Conservation (phyloP, 345 rosid species). For the Eucalyptus brandiana region DNA sequence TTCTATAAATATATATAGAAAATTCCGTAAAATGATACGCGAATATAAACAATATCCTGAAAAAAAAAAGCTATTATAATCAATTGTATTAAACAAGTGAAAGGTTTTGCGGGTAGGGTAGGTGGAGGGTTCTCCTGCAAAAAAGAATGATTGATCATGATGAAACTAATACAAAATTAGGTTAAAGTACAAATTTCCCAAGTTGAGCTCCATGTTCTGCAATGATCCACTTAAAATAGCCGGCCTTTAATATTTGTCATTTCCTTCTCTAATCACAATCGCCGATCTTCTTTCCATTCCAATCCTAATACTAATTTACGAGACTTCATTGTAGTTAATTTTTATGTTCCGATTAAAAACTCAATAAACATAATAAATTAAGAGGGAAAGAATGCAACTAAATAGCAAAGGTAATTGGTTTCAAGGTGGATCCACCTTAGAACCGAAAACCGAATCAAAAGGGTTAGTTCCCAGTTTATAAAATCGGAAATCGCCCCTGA, state of each 20-base stretch:
- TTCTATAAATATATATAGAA: neutral
- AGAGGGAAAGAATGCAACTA: neutral
- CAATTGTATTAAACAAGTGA: neutral
- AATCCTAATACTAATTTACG: neutral
- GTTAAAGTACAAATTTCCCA: neutral
- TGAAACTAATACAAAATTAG: neutral
- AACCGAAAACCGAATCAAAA: rapidly evolving
- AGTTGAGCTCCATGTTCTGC: neutral
- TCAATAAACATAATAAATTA: neutral
- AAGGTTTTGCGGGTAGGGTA: neutral
- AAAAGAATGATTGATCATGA: neutral
- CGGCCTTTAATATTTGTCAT: neutral
- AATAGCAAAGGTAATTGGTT: no score
- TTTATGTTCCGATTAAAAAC: neutral
- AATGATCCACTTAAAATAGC: neutral
- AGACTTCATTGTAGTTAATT: neutral
- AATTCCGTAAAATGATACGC: neutral
- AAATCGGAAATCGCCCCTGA: neutral
- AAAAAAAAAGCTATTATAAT: neutral
- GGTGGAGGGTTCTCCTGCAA: neutral
- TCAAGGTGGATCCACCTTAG: neutral
- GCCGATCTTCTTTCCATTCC: neutral
- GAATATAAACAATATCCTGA: neutral
- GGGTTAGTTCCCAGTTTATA: no score
- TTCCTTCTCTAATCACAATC: neutral